Conservation (phyloP, 345 rosid genomes). For the Citrus maxima region DNA sequence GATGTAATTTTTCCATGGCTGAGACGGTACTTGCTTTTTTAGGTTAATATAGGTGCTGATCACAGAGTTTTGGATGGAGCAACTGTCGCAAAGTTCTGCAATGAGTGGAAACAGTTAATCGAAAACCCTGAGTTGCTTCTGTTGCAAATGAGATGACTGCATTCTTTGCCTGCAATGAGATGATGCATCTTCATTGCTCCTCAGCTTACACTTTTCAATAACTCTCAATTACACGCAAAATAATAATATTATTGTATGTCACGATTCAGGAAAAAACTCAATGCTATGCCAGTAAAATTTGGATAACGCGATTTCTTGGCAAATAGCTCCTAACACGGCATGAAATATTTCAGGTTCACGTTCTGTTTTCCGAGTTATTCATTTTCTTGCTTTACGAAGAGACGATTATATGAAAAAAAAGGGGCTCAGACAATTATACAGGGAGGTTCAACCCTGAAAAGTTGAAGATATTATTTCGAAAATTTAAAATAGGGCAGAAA, state of each 20-base stretch:
- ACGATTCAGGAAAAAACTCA: not conserved
- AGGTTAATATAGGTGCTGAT: constrained; percentile 91
- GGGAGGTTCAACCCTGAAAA: too few relatives aligned
- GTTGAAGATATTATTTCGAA: too few relatives aligned
- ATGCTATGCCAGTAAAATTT: not conserved
- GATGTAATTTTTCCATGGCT: not conserved
- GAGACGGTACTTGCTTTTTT: not conserved
- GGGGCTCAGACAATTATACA: too few relatives aligned
- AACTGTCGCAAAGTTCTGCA: constrained; percentile 83
- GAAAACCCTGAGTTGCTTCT: constrained; percentile 83
- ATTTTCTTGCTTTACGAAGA: too few relatives aligned
- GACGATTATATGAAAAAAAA: too few relatives aligned
- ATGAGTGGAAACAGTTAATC: constrained; percentile 76
- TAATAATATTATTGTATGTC: not conserved
- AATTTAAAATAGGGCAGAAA: too few relatives aligned
- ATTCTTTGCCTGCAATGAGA: not conserved
- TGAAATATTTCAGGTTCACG: not conserved
- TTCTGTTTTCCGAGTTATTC: too few relatives aligned
- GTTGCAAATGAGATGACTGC: constrained; percentile 62
- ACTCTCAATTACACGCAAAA: not conserved
- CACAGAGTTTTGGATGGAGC: constrained; percentile 96
- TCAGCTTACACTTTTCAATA: not conserved
- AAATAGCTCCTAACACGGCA: not conserved
- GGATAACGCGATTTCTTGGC: not conserved
- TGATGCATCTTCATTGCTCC: not conserved